Percentiles rank a stretch among this genome's conserved stretches.
Evolutionary conservation across 495 filamentous ascomycete genomes (phyloP).

Genomic region (Wilcoxina mikolae): DNA sequence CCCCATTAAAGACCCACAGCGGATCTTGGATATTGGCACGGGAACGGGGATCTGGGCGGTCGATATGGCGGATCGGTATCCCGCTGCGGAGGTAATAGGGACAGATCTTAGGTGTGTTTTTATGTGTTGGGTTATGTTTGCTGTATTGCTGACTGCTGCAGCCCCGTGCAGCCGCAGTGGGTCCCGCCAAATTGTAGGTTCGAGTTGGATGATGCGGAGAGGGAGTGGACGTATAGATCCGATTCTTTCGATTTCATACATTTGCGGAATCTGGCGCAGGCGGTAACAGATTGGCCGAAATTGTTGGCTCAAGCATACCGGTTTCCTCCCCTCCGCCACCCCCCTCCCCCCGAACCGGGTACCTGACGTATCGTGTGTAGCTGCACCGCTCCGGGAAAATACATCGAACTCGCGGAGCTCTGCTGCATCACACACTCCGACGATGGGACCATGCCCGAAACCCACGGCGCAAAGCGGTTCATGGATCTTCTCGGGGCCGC

Average conservation of each 20-base stretch:
- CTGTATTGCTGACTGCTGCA: slow-evolving; percentile 28
- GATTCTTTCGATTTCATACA: slow-evolving; percentile 33
- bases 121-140: not conserved
- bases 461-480: not conserved
- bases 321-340: too few relatives aligned
- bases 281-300: slow-evolving; percentile 30
- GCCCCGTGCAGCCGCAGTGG: slow-evolving; percentile 37
- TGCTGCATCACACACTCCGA: not conserved
- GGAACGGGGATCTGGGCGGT: too few relatives aligned
- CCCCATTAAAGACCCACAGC: not conserved
- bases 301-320: slow-evolving; percentile 9
- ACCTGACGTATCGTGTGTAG: too few relatives aligned
- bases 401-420: not conserved
- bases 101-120: not conserved
- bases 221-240: slow-evolving; percentile 34
- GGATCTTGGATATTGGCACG: slow-evolving; percentile 1
- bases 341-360: too few relatives aligned
- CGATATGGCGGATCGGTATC: not conserved
- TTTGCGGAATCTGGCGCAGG: slow-evolving; percentile 28
- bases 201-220: slow-evolving; percentile 37
- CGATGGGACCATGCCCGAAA: not conserved
- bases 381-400: not conserved
- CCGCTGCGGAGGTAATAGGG: not conserved
- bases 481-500: not conserved
- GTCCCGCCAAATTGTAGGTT: slow-evolving; percentile 37